Base-by-base conservation (phyloP, 2,329 filamentous ascomycete genomes). In the Phaeosphaeriaceae sp. region DNA sequence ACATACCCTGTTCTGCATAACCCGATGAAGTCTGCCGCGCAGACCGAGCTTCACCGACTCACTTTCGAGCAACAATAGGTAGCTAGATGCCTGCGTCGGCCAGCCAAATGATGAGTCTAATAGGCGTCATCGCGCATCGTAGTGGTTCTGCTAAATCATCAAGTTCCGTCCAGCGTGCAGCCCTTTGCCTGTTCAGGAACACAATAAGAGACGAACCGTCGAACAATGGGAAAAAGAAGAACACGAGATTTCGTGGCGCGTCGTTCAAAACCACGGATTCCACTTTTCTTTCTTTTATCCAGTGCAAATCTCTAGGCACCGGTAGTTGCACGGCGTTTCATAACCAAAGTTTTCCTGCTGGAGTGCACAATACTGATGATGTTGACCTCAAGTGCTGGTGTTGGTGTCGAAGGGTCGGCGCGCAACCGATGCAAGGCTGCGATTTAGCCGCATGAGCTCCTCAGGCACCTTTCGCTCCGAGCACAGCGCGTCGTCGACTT, bases 311-410 rank as follows among this genome's bases (percentile, higher is more conserved):
- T 25, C 33, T 27, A 40, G 48, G 20, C 48, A 41, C 5, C 19
- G 7, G 27, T 25, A 7, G 48, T 51, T 31, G n/a, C 48, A 51
- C 48, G 33, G 25, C 20, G 31, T 21, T 49, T 49, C 24, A 19
- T 36, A 19, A 15, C 13, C 36, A 7, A 11, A 22, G n/a, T n/a
- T 25, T 13, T 41, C 17, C 41, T 17, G 41, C 41, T 27, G 13
- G 13, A 31, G 56, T n/a, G 40, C 36, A 54, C 56, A 58, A 54
- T 54, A 58, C 46, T 20, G 36, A 22, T 25, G 33, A 7, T 27
- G 25, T 9, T 27, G 25, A 27, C 9, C 25, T 27, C 25, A 27
- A 9, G 9, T 27, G 25, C 5, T 27, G 25, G 25, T 27, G 25
- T 27, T 4, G 25, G 4, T 4, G 25, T 27, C 5, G 25, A 27